Conservation (phyloP, 2,329 filamentous ascomycete genomes). For the Penicillium sp. region DNA sequence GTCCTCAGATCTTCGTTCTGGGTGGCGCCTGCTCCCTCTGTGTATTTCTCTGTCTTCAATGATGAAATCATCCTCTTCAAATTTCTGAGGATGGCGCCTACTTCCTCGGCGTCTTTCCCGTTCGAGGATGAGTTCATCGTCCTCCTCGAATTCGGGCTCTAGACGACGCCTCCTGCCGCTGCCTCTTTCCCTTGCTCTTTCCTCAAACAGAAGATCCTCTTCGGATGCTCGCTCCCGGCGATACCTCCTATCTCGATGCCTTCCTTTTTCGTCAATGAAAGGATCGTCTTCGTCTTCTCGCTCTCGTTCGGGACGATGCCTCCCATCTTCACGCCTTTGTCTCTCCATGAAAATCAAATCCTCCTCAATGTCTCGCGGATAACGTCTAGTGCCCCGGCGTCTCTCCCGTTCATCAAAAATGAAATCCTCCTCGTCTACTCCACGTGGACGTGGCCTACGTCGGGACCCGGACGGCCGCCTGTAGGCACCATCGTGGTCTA, state of each 20-base stretch:
- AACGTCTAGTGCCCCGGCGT: not conserved
- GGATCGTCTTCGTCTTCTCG: no score
- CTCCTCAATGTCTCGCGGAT: conserved; percentile 4
- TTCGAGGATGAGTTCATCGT: not conserved
- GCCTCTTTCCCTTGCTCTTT: conserved; percentile 14
- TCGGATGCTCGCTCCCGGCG: conserved; percentile 8
- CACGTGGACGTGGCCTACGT: conserved; percentile 12
- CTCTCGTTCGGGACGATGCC: not conserved
- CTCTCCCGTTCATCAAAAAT: conserved; percentile 11
- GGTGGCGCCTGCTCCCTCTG: conserved; percentile 7
- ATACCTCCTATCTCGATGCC: conserved; percentile 10
- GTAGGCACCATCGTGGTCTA: conserved; percentile 17
- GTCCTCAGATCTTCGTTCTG: conserved; percentile 21
- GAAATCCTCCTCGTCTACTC: conserved; percentile 32
- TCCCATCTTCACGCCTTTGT: not conserved
- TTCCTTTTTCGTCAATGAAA: not conserved
- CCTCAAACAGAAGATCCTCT: conserved; percentile 25
- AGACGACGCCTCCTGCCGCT: not conserved
- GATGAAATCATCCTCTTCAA: not conserved
- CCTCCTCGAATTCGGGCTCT: conserved; percentile 21
- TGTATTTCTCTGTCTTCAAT: not conserved
- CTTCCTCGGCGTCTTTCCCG: not conserved
- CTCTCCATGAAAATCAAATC: not conserved
- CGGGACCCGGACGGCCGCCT: conserved; percentile 1
- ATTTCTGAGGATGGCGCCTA: not conserved